phyloP scores from a whole-genome alignment of 2,329 filamentous ascomycete genomes.

The Lasiodiplodia theobromae region DNA sequence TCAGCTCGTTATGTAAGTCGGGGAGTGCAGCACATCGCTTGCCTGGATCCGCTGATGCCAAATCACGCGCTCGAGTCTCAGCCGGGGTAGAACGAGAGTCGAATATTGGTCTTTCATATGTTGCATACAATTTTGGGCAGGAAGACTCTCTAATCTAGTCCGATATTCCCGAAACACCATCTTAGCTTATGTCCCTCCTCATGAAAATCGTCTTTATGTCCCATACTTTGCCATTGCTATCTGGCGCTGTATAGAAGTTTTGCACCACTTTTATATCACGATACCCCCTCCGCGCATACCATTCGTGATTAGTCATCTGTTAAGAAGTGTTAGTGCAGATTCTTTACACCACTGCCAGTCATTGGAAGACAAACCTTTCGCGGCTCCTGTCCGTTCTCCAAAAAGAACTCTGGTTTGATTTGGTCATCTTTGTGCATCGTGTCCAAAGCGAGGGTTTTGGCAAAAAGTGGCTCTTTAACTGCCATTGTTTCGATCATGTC shows the following conservation, averaged over 20 bases:
- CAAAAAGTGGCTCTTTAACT: background rate
- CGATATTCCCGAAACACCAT: background rate
- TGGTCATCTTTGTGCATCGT: background rate
- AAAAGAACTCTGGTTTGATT: background rate
- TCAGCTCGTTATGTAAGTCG: background rate
- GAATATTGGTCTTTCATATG: too few species aligned
- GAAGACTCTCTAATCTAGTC: too few species aligned
- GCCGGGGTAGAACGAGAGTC: too few species aligned
- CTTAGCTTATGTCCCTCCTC: background rate
- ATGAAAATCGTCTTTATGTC: background rate
- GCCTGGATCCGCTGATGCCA: too few species aligned
- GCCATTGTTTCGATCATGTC: conserved; percentile 2
- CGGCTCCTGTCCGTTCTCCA: background rate
- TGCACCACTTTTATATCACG: background rate
- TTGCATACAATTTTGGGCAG: too few species aligned
- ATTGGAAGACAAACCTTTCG: background rate
- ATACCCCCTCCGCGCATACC: background rate
- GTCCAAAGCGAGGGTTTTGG: background rate
- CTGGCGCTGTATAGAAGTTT: background rate
- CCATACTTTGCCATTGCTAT: background rate
- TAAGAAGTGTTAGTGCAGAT: background rate
- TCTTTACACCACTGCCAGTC: background rate
- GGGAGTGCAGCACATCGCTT: too few species aligned
- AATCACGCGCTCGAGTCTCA: too few species aligned
- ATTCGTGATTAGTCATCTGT: background rate